Evolutionary conservation across 108 stramenopile species (phyloP), one percentile per base, ranked within the genome.

Genomic region (Conticribra weissflogii): DNA sequence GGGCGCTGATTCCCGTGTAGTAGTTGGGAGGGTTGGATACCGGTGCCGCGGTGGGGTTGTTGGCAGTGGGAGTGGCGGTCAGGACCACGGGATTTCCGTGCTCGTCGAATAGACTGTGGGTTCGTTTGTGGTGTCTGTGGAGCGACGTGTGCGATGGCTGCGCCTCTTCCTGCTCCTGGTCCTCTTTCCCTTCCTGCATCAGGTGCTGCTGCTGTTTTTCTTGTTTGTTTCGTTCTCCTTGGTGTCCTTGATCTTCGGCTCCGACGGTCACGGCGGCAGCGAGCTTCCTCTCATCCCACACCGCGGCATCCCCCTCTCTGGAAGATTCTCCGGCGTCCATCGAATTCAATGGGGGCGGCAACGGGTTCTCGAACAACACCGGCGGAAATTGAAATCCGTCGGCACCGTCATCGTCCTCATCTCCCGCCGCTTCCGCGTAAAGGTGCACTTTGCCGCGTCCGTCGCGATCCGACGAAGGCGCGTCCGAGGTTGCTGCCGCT

Each of bases 291-390:
- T n/a, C n/a, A n/a, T n/a, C n/a, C n/a, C n/a, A n/a, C n/a, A n/a
- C n/a, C n/a, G n/a, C n/a, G n/a, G n/a, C 50, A 36, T 57, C 65
- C 4, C 46, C 14, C 28, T 34, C 49, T 54, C 22, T 31, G 19
- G 55, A 59, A 46, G 57, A 47, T 12, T 59, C 33, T 14, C 47
- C 51, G 15, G 29, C 33, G 24, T 41, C 8, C 36, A 41, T 17
- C 28, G 21, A 23, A 36, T 52, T 59, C 9, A 45, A 25, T 27
- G 0, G 22, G 30, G 56, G 45, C 25, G 48, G 28, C 28, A 21
- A 47, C 17, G 75, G 76, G 53, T 65, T 59, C 51, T 78, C 76
- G 21, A 65, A 78, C 2, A 78, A 36, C 0, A 78, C 76, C 1
- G 76, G 76, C 30, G 76, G 68, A 30, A 70, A 70, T 19, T 70